Percentiles rank a stretch among this genome's conserved stretches.
These are phyloP conservation scores for Colletotrichum paranaense DNA, from an alignment of 2,329 filamentous ascomycete species.

Conservation along the genomic window DNA sequence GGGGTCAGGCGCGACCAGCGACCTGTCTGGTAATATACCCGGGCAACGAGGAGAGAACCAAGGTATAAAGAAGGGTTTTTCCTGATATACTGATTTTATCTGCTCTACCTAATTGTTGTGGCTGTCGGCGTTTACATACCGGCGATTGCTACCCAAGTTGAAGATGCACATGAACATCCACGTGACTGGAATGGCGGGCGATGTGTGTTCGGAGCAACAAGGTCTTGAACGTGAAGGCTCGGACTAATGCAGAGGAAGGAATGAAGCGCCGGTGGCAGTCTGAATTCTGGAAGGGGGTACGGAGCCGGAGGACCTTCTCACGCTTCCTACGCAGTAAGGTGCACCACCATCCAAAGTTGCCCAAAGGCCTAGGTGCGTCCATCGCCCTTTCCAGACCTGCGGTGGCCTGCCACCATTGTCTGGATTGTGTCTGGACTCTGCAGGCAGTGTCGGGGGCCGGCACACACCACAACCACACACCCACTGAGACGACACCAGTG, in stretches of 20 bases:
- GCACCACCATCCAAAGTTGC: conserved; percentile 37
- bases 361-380: conserved; percentile 20
- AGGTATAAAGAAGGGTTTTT: background rate
- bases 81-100: background rate
- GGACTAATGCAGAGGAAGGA: background rate
- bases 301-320: no score
- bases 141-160: background rate
- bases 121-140: background rate
- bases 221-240: background rate
- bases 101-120: background rate
- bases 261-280: background rate
- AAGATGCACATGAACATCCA: background rate
- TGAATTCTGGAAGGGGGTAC: background rate
- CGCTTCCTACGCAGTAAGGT: no score
- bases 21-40: background rate
- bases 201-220: background rate
- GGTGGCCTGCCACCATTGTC: background rate
- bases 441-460: background rate
- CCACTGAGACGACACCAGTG: background rate
- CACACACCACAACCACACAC: background rate
- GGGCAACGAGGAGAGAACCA: background rate
- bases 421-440: background rate
- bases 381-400: background rate
- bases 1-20: background rate
- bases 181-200: background rate